Evolutionary conservation across 2,329 filamentous ascomycete species (phyloP).

Genomic region (Arthroderma sp.): DNA sequence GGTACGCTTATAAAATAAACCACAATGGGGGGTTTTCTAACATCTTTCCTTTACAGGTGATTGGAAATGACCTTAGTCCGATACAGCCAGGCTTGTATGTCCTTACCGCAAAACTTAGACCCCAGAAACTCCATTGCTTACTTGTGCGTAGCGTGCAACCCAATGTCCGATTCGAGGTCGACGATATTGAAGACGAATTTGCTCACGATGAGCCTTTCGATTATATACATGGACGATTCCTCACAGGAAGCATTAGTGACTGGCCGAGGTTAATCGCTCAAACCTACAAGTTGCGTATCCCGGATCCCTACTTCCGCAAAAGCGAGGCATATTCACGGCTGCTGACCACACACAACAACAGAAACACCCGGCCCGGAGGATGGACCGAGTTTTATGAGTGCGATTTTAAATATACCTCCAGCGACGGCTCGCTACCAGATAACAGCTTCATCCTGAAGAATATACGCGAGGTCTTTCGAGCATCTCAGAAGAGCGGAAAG

Average conservation of each 20-base stretch:
- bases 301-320: too few relatives aligned
- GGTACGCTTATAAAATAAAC: too few relatives aligned
- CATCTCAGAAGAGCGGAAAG: slow-evolving; percentile 8
- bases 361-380: slow-evolving; percentile 13
- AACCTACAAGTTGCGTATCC: slow-evolving; percentile 29
- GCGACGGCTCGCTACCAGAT: slow-evolving; percentile 8
- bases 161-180: slow-evolving; percentile 44
- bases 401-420: slow-evolving; percentile 1
- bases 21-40: neutral
- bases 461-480: neutral
- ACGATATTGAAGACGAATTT: slow-evolving; percentile 47
- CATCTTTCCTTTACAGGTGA: slow-evolving; percentile 8
- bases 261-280: slow-evolving; percentile 39
- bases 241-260: slow-evolving; percentile 43
- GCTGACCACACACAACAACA: neutral
- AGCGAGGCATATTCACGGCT: too few relatives aligned
- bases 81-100: slow-evolving; percentile 8
- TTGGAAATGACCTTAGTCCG: slow-evolving; percentile 20
- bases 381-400: slow-evolving; percentile 28
- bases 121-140: neutral
- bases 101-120: slow-evolving; percentile 15
- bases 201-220: slow-evolving; percentile 44
- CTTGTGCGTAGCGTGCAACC: slow-evolving; percentile 31
- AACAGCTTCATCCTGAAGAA: slow-evolving; percentile 4
- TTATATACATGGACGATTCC: slow-evolving; percentile 47